Conservation (phyloP, 306 rosid species). For the Cucumis melo region DNA sequence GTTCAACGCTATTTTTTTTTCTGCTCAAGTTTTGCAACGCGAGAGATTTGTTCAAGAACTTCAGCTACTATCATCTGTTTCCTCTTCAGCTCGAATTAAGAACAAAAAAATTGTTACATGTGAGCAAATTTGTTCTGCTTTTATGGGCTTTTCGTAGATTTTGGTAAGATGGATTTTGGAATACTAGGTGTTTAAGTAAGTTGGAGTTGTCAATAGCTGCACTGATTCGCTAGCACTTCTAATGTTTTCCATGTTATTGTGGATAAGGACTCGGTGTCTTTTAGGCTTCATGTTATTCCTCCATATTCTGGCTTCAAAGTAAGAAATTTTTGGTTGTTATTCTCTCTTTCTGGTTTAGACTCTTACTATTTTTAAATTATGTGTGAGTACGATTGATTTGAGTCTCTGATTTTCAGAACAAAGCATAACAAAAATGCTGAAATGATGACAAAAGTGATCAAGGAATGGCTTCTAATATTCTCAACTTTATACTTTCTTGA, state of each 20-base stretch:
- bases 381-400: neutral
- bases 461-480: neutral
- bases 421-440: neutral
- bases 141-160: neutral
- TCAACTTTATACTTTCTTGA: neutral
- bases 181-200: neutral
- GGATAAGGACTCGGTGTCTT: neutral
- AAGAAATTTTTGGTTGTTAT: neutral
- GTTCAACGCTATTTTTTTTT: no score
- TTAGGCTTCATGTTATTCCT: neutral
- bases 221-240: neutral
- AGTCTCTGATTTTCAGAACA: neutral
- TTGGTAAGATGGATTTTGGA: neutral
- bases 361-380: neutral
- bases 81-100: neutral
- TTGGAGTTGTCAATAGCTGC: neutral
- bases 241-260: neutral
- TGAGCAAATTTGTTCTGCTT: neutral
- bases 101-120: neutral
- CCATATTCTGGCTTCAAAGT: neutral
- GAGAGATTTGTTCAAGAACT: neutral
- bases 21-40: neutral
- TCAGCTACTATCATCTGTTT: neutral
- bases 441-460: neutral
- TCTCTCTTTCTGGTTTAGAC: neutral